Base-by-base conservation (phyloP, 768 basidiomycete genomes). In the Amanita polypyramis region DNA sequence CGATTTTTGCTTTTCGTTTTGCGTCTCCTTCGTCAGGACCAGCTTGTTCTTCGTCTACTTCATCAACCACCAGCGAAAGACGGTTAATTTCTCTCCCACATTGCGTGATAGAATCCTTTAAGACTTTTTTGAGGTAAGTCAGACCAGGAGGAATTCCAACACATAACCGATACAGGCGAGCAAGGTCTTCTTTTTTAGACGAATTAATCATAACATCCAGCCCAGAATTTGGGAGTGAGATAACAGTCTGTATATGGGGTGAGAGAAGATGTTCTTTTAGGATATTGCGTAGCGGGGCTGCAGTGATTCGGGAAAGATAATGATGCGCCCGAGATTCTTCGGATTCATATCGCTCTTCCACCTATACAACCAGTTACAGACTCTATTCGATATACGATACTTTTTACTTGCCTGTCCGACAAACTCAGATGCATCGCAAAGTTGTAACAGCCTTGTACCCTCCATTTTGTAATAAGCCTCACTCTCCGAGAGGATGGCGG, bases 251-350 rank as follows among this genome's bases (percentile, higher is more conserved):
- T 14, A 98, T 66, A 62, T 97, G 88, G 5, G 85, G 73, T 0
- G 82, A 76, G 32, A 99, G 70, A 32, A 98, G 79, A 45, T 81
- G 67, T 35, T 80, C 69, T 59, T 93, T 80, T 12, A 98, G 72
- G 38, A 95, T 88, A 45, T 76, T 70, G 21, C 77, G 75, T 11
- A 99, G 70, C 2, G 83, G 77, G 0, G 66, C 57, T 0, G 76
- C 74, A 1, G 93, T 95, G 50, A 80, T 74, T 3, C 81, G 75
- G 12, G 85, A 80, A 20, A 98, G 73, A 60, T 96, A 98, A 57
- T 93, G 85, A 50, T 88, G 77, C 10, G 85, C 80, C 27, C 96
- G 78, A 19, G 80, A 79, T 30, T 87, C 80, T 62, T 99, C 96
- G 15, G 86, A 80, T 7, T 79, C 72, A 47, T 98, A 77, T 6